Evolutionary conservation across 371 early-diverging fungal genomes (phyloP).

Genomic region (Fennellomyces sp.): DNA sequence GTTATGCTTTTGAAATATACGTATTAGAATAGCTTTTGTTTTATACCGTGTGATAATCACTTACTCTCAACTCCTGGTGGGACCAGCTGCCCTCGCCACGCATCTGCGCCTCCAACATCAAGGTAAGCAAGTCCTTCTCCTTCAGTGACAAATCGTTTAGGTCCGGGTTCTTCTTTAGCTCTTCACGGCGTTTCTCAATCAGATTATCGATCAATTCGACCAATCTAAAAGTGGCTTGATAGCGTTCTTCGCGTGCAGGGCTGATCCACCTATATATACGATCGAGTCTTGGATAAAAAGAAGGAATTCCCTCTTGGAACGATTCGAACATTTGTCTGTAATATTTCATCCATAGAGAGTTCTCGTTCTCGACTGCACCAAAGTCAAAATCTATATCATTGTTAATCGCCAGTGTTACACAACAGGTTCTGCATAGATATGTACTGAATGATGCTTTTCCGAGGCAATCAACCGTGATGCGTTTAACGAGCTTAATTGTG

Average conservation of each 20-base stretch:
- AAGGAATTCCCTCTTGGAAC: constrained; percentile 15
- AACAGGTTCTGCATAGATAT: not conserved
- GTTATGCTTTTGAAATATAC: constrained; percentile 13
- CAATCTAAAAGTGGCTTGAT: constrained; percentile 7
- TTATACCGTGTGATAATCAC: too few species aligned
- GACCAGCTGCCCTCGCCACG: too few species aligned
- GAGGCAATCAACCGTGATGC: constrained; percentile 35
- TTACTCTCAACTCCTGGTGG: too few species aligned
- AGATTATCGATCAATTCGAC: constrained; percentile 3
- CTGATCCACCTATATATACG: not conserved
- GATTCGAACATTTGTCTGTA: constrained; percentile 18
- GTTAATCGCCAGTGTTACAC: too few species aligned
- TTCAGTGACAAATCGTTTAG: too few species aligned
- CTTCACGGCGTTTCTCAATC: not conserved
- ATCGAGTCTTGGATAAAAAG: constrained; percentile 8
- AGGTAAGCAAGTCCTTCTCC: too few species aligned
- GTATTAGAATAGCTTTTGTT: not conserved
- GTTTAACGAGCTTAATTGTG: constrained; percentile 14
- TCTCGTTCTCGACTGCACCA: constrained; percentile 11
- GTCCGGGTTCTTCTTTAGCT: too few species aligned
- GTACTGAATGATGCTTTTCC: constrained; percentile 40
- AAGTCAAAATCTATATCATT: constrained; percentile 16
- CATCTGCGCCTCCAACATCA: too few species aligned
- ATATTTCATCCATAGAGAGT: constrained; percentile 23
- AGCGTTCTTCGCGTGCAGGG: not conserved